phyloP scores from a whole-genome alignment of 1,139 yeast genomes.

The Zygosaccharomyces pseudobailii region DNA sequence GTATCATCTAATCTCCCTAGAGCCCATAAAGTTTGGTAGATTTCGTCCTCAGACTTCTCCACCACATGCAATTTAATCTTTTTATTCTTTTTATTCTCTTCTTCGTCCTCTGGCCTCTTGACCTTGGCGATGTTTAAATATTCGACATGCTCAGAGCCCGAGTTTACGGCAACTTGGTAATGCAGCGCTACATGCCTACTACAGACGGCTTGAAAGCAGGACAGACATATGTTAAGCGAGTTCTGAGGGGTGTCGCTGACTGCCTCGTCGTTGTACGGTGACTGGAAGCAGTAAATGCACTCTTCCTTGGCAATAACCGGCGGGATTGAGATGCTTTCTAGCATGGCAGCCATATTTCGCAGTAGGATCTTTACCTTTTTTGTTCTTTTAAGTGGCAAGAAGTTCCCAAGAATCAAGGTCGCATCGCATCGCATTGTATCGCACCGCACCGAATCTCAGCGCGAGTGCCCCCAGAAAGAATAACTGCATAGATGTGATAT shows the following conservation, averaged over 20 bases:
- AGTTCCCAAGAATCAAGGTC: not conserved
- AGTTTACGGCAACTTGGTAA: slow-evolving; percentile 18
- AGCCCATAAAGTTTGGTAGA: slow-evolving; percentile 45
- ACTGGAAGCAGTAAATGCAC: slow-evolving; percentile 34
- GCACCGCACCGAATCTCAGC: not conserved
- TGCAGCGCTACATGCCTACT: slow-evolving; percentile 25
- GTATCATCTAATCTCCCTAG: slow-evolving; percentile 14
- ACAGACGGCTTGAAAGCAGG: slow-evolving; percentile 34
- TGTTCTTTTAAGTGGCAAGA: not conserved
- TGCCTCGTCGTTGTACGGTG: slow-evolving; percentile 23
- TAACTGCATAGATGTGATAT: not conserved
- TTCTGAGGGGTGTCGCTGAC: slow-evolving; percentile 13
- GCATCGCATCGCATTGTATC: not conserved
- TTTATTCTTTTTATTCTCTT: slow-evolving; percentile 44
- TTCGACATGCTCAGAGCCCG: slow-evolving; percentile 17
- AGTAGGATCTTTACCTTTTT: not conserved
- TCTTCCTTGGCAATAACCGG: slow-evolving; percentile 32
- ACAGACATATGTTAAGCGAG: slow-evolving; percentile 27
- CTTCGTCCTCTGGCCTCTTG: slow-evolving; percentile 18
- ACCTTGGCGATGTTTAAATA: slow-evolving; percentile 25
- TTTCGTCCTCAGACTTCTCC: slow-evolving; percentile 64
- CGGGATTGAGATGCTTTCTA: slow-evolving; percentile 22
- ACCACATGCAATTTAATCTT: slow-evolving; percentile 70
- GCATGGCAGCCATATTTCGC: slow-evolving; percentile 5
- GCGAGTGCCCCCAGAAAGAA: too few relatives aligned